Conservation (phyloP, 352 stramenopile species). For the Globisporangium middletonii region DNA sequence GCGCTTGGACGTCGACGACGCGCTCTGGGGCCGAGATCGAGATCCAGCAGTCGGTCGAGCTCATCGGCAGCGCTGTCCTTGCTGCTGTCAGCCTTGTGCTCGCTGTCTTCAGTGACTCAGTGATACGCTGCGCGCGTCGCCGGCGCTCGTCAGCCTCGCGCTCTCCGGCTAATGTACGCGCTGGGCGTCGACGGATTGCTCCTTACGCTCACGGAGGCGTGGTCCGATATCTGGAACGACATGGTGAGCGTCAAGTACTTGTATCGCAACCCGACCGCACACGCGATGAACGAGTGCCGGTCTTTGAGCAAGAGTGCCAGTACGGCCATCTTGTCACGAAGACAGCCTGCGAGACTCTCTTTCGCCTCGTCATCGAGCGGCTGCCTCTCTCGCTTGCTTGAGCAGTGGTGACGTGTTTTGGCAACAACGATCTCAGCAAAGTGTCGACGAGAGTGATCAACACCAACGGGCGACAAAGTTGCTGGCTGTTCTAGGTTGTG, state of each 20-base stretch:
- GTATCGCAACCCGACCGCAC: too few relatives aligned
- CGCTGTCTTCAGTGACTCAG: conserved; percentile 20
- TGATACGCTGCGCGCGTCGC: conserved; percentile 15
- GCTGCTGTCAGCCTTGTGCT: conserved; percentile 28
- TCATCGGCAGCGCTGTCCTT: conserved; percentile 32
- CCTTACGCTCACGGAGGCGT: conserved; percentile 33
- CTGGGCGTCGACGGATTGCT: conserved; percentile 77
- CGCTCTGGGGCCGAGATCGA: conserved; percentile 24
- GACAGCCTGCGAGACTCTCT: too few relatives aligned
- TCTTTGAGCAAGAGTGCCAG: not conserved
- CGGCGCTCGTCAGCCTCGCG: conserved; percentile 73
- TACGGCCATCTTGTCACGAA: too few relatives aligned
- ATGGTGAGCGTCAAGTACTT: conserved; percentile 37
- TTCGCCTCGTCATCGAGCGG: too few relatives aligned
- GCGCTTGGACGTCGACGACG: conserved; percentile 23
- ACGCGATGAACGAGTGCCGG: too few relatives aligned
- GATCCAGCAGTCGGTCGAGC: conserved; percentile 33
- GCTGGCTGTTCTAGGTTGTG: too few relatives aligned
- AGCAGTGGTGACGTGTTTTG: too few relatives aligned
- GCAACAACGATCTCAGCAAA: too few relatives aligned
- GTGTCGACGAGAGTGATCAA: too few relatives aligned
- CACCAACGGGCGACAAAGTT: too few relatives aligned
- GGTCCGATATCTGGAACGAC: conserved; percentile 26
- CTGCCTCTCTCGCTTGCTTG: too few relatives aligned
- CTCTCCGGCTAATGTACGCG: conserved; percentile 65